Evolutionary conservation across 2,329 filamentous ascomycete genomes (phyloP), one percentile per base, ranked within the genome.

Genomic region (Fusarium tricinctum): DNA sequence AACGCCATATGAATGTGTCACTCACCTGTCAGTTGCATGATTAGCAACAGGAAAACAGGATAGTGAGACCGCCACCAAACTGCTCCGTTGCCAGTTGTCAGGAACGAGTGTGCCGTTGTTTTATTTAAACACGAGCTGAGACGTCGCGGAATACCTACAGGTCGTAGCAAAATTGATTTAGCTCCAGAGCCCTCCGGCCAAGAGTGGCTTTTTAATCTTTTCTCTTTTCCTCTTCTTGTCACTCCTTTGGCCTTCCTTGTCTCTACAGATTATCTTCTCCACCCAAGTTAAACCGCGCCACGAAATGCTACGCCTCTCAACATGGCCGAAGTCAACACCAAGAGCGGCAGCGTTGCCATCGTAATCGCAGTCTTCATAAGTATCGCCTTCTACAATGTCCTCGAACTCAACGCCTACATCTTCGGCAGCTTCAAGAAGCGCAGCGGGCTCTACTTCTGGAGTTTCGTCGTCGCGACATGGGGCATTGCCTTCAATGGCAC

Each of bases 381-480:
- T 56, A 69, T 78, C 17, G 68, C 76, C 3, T 64, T 69, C 19
- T 78, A 76, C 64, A 80, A 80, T 55, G 74, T 75, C 17, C 17
- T 78, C 46, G 78, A 80, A 57, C 77, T 80, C 17, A 74, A 63
- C 26, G 58, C 75, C 62, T 69, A 73, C 56, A 77, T 79, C 26
- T 67, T 77, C 20, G 45, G 62, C 23, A 76, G 72, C 46, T 80
- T 80, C 66, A 76, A 77, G 46, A 70, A 63, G 15, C 72, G 72
- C 7, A 32, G 32, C 7, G 77, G 79, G 1, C 71, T 79, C 6
- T 81, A 81, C 56, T 81, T 81, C 19, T 80, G 78, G 77, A 79
- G 77, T 55, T 72, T 80, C 26, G 28, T 79, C 12, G 51, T 74
- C 15, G 69, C 78, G 1, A 78, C 78, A 2, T 73, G 65, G 61